Conservation (phyloP, 2,329 filamentous ascomycete species). For the Xylariales sp. region DNA sequence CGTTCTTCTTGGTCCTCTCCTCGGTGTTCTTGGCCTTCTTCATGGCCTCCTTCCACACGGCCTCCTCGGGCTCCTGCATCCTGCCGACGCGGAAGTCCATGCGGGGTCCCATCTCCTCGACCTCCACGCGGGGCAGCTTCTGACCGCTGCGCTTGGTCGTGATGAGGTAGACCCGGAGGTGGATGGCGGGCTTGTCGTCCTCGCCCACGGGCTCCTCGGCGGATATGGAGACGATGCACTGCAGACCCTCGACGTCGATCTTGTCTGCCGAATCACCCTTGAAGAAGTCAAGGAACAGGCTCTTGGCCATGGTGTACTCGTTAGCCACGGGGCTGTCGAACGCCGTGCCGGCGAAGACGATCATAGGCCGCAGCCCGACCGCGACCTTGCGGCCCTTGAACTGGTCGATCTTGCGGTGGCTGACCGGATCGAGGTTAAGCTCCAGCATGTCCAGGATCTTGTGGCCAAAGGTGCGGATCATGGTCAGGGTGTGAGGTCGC, state of each 20-base stretch:
- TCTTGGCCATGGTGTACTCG: constrained; percentile 82
- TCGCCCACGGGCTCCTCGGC: constrained; percentile 59
- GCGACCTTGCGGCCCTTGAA: constrained; percentile 75
- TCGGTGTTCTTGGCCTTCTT: constrained; percentile 73
- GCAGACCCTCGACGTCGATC: constrained; percentile 91
- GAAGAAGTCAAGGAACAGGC: constrained; percentile 86
- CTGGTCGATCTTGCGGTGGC: constrained; percentile 64
- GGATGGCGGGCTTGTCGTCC: constrained; percentile 51
- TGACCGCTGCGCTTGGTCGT: constrained; percentile 82
- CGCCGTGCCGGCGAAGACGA: constrained; percentile 83
- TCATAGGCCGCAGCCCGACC: constrained; percentile 81
- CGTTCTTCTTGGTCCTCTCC: constrained; percentile 92
- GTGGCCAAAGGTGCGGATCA: constrained; percentile 77
- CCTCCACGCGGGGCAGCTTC: constrained; percentile 82
- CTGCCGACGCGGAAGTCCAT: constrained; percentile 75
- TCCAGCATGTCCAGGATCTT: constrained; percentile 95
- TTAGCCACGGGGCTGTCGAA: constrained; percentile 80
- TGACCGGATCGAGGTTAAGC: constrained; percentile 72
- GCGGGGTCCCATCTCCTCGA: constrained; percentile 92
- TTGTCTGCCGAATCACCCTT: constrained; percentile 71
- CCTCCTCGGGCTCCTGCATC: constrained; percentile 70
- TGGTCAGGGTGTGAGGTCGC: constrained; percentile 83
- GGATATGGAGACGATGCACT: constrained; percentile 80
- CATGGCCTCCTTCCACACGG: constrained; percentile 83
- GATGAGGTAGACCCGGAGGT: constrained; percentile 79